Conservation (phyloP, 768 basidiomycete species). For the Tremella mesenterica region DNA sequence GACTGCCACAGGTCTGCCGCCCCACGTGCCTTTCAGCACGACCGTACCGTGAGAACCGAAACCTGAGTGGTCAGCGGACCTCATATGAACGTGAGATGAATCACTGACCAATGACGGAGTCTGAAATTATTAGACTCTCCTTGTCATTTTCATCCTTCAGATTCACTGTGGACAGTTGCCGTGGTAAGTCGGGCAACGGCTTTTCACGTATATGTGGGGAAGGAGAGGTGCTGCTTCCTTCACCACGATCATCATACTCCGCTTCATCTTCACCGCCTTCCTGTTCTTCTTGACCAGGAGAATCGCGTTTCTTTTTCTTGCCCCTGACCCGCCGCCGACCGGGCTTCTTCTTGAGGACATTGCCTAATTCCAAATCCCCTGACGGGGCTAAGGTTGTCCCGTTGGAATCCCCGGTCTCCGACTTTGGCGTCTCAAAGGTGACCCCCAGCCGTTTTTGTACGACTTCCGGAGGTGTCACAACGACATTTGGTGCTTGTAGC, state of each 20-base stretch:
- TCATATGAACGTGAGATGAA: neutral
- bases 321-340: conserved; percentile 47
- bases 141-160: conserved; percentile 30
- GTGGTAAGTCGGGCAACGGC: conserved; percentile 30
- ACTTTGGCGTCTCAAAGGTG: neutral
- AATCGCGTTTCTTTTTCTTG: conserved; percentile 50
- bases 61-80: conserved; percentile 50
- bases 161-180: conserved; percentile 25
- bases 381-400: too few relatives aligned
- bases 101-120: conserved; percentile 44
- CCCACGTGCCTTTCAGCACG: conserved; percentile 87
- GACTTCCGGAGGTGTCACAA: conserved; percentile 3
- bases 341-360: conserved; percentile 34
- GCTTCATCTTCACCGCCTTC: conserved; percentile 37
- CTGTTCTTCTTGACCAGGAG: conserved; percentile 40
- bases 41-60: conserved; percentile 95
- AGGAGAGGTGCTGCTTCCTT: conserved; percentile 40
- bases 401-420: neutral
- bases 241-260: conserved; percentile 32
- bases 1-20: conserved; percentile 95
- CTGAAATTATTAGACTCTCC: conserved; percentile 41
- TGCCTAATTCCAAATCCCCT: too few relatives aligned
- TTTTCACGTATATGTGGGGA: conserved; percentile 25
- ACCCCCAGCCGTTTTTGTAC: neutral
- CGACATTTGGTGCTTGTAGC: neutral